Percentiles rank a stretch among this genome's conserved stretches.
These are phyloP conservation scores for Cyclospora cayetanensis DNA, from an alignment of 169 alveolate genomes.

Conservation along the genomic window DNA sequence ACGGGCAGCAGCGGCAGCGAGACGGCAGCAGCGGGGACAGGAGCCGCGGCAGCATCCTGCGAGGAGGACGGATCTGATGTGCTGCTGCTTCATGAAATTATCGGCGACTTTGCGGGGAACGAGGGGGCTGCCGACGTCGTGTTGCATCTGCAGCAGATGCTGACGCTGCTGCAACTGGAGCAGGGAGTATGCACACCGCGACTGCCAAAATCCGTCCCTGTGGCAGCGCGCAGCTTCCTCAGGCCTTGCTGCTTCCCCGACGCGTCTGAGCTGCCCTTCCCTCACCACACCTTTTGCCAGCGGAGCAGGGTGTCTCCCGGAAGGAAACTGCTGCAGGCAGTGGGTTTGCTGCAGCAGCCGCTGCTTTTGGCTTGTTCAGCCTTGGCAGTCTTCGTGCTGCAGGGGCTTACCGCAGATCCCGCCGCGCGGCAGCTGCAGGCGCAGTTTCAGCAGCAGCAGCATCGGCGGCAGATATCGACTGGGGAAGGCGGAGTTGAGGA, in stretches of 20 bases:
- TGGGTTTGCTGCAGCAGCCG: slow-evolving; percentile 46
- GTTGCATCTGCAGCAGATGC: slow-evolving; percentile 39
- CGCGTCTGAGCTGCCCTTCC: slow-evolving; percentile 33
- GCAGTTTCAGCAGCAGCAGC: not conserved
- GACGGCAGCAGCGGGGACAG: not conserved
- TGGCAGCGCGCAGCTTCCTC: slow-evolving; percentile 58
- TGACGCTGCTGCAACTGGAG: slow-evolving; percentile 24
- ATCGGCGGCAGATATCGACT: not conserved
- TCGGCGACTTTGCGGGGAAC: slow-evolving; percentile 73
- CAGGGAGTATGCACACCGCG: slow-evolving; percentile 27
- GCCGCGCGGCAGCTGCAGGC: not conserved
- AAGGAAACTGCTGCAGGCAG: slow-evolving; percentile 54
- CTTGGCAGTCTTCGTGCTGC: not conserved
- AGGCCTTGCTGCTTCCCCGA: slow-evolving; percentile 63
- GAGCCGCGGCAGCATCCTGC: not conserved
- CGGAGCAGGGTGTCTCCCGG: slow-evolving; percentile 63
- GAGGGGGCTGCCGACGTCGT: slow-evolving; percentile 73
- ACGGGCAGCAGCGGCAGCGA: not conserved
- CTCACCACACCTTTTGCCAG: slow-evolving; percentile 43
- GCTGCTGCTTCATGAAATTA: slow-evolving; percentile 70
- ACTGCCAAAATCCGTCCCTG: slow-evolving; percentile 55
- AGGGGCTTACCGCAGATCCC: not conserved
- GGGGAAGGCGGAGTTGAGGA: not conserved
- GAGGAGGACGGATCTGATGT: not conserved
- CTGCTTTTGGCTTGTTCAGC: slow-evolving; percentile 55